Evolutionary conservation across 768 basidiomycete species (phyloP).

Genomic region (Gloeostereum incarnatum): DNA sequence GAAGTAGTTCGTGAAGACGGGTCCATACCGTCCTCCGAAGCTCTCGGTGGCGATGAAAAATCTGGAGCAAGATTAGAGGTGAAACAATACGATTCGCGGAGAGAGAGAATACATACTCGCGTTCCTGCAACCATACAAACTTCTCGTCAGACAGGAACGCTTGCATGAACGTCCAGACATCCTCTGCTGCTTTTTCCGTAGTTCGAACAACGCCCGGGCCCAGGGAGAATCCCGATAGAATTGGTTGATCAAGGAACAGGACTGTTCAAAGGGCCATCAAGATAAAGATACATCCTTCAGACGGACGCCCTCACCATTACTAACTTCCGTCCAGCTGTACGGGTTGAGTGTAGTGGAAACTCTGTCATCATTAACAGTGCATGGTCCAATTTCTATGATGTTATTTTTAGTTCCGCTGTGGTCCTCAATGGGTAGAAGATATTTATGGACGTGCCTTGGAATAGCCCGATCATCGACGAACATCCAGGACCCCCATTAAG

Average conservation of each 20-base stretch:
- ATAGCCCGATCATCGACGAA: conserved; percentile 36
- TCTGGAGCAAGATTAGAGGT: conserved; percentile 13
- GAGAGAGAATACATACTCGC: conserved; percentile 22
- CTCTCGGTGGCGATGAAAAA: conserved; percentile 39
- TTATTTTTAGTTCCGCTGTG: neutral
- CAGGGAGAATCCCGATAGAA: conserved; percentile 36
- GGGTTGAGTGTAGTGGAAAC: conserved; percentile 30
- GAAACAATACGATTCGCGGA: neutral
- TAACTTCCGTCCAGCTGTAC: conserved; percentile 41
- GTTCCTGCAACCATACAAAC: conserved; percentile 26
- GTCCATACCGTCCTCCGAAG: conserved; percentile 38
- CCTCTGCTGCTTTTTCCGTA: conserved; percentile 27
- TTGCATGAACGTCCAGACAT: conserved; percentile 37
- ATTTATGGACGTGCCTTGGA: conserved; percentile 22
- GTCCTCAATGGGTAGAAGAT: neutral
- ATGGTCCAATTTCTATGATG: conserved; percentile 32
- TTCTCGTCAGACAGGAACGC: conserved; percentile 29
- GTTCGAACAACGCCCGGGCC: conserved; percentile 28
- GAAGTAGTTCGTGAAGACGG: conserved; percentile 35
- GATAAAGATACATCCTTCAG: neutral
- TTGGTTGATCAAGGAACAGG: conserved; percentile 41
- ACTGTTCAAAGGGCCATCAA: conserved; percentile 23
- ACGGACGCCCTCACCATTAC: conserved; percentile 37
- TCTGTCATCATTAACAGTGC: conserved; percentile 26
- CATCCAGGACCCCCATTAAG: conserved; percentile 29